A percentile compares a stretch with the other conserved stretches of the same genome.
Evolutionary conservation across 768 basidiomycete genomes (phyloP).

Genomic region (Rhodotorula paludigena): DNA sequence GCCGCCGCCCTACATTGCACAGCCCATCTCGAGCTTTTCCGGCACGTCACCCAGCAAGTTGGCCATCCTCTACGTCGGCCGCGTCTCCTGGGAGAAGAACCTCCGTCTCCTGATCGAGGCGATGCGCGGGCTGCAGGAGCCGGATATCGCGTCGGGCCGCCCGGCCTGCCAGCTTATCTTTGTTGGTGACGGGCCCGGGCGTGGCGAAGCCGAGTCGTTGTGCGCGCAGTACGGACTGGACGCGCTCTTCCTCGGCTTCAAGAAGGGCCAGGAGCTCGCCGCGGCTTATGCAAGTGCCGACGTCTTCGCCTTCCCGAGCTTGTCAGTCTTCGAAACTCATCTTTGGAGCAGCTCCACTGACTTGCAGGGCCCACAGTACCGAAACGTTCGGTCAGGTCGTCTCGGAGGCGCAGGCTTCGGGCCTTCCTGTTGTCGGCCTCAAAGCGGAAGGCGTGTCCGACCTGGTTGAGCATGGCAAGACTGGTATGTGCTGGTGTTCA

Average conservation of each 20-base stretch:
- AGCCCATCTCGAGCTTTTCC: background rate
- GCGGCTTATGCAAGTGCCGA: constrained; percentile 51
- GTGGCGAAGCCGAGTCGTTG: constrained; percentile 45
- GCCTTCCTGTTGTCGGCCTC: constrained; percentile 52
- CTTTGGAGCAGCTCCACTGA: background rate
- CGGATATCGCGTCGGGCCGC: background rate
- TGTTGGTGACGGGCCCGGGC: constrained; percentile 51
- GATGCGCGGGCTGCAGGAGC: constrained; percentile 42
- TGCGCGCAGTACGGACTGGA: constrained; percentile 46
- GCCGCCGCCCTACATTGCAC: constrained; percentile 14
- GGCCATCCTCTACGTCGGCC: constrained; percentile 49
- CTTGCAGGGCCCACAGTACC: constrained; percentile 31
- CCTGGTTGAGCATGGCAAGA: constrained; percentile 38
- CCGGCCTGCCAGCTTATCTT: constrained; percentile 47
- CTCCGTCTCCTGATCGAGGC: constrained; percentile 50
- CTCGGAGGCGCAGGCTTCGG: constrained; percentile 51
- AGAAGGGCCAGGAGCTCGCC: constrained; percentile 48
- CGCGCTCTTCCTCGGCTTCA: constrained; percentile 49
- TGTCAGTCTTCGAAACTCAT: constrained; percentile 37
- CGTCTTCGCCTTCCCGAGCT: constrained; percentile 51
- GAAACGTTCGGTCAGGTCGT: constrained; percentile 52
- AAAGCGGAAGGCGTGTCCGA: constrained; percentile 50
- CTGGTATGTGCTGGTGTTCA: constrained; percentile 2
- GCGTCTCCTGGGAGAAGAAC: constrained; percentile 53
- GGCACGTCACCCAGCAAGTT: constrained; percentile 19